Base-by-base conservation (phyloP, 345 rosid genomes). In the Gossypium bickii region DNA sequence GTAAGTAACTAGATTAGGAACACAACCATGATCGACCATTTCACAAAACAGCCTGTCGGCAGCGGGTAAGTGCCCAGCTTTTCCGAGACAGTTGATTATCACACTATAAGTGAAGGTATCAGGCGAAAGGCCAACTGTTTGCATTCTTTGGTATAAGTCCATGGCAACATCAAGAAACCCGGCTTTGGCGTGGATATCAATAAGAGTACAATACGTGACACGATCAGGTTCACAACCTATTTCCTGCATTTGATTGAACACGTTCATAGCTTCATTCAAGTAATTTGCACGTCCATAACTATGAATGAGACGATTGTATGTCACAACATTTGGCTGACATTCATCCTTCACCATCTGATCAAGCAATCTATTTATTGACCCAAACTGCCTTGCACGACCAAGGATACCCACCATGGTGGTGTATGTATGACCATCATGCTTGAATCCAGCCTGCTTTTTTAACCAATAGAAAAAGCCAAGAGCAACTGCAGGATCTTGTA, bases 341-440 rank as follows among this genome's bases (percentile, higher is more conserved):
- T 97, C 94, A 49, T 90, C 98, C 79, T 78, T 77, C 67, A 85
- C 85, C 97, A 94, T 94, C 85, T 92, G 88, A 55, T 87, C 88
- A 49, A 92, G 91, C 76, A 94, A 85, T 76, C 82, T 88, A 81
- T 90, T 78, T 76, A 94, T 89, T 7, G 81, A 78, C 62, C 81
- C 86, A 71, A 94, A 94, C 79, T 90, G 93, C 85, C 78, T 90
- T 2, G 93, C 88, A 73, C 93, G 97, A 34, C 98, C 98, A 65
- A 94, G 94, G 76, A 89, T 88, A 71, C 97, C 98, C 29, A 92
- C 87, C 98, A 94, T 92, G 52, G 97, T 94, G 63, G 98, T 94
- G 80, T 90, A 94, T 71, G 98, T 94, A 78, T 94, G 94, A 44
- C 86, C 91, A 82, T 92, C 97, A 57, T 94, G 98, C 85, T 88